These are phyloP conservation scores for Myochromella boudieri DNA, from an alignment of 768 basidiomycete genomes.

Conservation along the genomic window DNA sequence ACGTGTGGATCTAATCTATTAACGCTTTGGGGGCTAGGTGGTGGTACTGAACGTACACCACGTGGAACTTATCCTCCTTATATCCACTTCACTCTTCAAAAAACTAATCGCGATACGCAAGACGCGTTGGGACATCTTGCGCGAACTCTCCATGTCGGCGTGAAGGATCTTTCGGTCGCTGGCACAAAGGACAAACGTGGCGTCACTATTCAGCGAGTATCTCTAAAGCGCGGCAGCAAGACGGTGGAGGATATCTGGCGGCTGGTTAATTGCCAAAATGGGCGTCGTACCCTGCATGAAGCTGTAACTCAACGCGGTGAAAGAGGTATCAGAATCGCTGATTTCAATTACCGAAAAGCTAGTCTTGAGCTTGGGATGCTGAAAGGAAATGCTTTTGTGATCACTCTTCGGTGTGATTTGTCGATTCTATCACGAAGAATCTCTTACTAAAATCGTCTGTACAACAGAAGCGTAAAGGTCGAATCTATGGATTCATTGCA, in stretches of 20 bases:
- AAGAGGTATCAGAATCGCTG: conserved; percentile 84
- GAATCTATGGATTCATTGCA: conserved; percentile 73
- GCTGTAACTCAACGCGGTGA: conserved; percentile 77
- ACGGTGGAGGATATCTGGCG: conserved; percentile 86
- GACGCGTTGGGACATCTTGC: conserved; percentile 85
- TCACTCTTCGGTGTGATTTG: conserved; percentile 77
- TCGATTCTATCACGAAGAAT: background rate
- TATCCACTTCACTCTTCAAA: conserved; percentile 95
- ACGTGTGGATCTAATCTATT: background rate
- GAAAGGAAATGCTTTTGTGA: conserved; percentile 93
- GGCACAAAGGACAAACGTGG: conserved; percentile 99
- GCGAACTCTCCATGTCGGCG: conserved; percentile 69
- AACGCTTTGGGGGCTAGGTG: background rate
- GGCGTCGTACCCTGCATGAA: conserved; percentile 54
- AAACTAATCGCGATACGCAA: conserved; percentile 96
- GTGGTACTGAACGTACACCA: conserved; percentile 37
- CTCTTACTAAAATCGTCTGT: conserved; percentile 1
- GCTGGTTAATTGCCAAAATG: conserved; percentile 65
- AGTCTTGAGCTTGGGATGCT: conserved; percentile 92
- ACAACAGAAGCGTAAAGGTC: conserved; percentile 79
- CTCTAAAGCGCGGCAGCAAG: conserved; percentile 72
- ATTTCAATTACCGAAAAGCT: conserved; percentile 81
- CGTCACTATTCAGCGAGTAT: conserved; percentile 91
- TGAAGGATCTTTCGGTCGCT: conserved; percentile 85
- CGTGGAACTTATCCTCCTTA: conserved; percentile 79